phyloP scores from a whole-genome alignment of 1,139 yeast species.

The Geotrichum klebahnii region DNA sequence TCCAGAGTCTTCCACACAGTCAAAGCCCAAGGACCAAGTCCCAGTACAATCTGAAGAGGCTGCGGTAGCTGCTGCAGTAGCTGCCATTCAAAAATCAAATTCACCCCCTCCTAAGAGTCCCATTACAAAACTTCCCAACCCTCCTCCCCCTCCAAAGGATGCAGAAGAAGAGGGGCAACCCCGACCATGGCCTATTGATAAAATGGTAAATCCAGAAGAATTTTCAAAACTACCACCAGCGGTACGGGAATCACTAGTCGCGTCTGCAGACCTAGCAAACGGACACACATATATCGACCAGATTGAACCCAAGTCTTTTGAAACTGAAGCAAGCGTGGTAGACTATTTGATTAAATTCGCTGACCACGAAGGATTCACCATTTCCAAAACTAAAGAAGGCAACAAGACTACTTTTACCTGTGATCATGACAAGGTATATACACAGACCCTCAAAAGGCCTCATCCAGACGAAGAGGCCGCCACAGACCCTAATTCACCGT shows the following conservation, averaged over 20 bases:
- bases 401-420: conserved; percentile 2
- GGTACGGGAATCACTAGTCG: conserved; percentile 16
- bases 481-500: background rate
- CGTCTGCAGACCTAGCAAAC: conserved; percentile 19
- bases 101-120: too few relatives aligned
- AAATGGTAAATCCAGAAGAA: conserved; percentile 11
- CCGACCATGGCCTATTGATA: conserved; percentile 24
- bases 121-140: too few relatives aligned
- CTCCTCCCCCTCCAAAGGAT: conserved; percentile 2
- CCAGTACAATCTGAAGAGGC: background rate
- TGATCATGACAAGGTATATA: conserved; percentile 7
- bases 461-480: conserved; percentile 4
- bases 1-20: too few relatives aligned
- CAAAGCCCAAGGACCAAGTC: background rate
- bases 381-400: background rate
- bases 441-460: conserved; percentile 7
- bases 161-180: conserved; percentile 17
- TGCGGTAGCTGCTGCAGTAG: conserved; percentile 3
- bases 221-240: conserved; percentile 12
- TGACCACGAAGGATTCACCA: conserved; percentile 18
- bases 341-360: conserved; percentile 11
- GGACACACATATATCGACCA: conserved; percentile 20
- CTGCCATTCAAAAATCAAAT: conserved; percentile 6
- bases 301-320: conserved; percentile 14
- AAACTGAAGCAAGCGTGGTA: conserved; percentile 1